A percentile compares a stretch with the other conserved stretches of the same genome.
phyloP scores from a whole-genome alignment of 2,329 filamentous ascomycete genomes.

The Microdochium nivale region DNA sequence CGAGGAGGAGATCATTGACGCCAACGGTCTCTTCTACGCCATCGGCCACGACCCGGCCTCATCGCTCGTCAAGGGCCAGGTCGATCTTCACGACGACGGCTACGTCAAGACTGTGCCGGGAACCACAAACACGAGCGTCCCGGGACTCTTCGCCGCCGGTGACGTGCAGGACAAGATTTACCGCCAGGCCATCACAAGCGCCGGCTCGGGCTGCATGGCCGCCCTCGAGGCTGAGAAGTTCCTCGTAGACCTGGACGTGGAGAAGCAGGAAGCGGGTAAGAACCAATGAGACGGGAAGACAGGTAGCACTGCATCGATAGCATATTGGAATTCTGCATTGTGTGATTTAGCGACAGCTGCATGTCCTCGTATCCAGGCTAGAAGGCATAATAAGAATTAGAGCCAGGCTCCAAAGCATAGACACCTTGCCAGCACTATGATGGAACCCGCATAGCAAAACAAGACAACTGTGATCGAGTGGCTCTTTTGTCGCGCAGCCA shows the following conservation, averaged over 20 bases:
- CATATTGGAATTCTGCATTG: too few species aligned
- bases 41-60: slow-evolving; percentile 95
- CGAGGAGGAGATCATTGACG: slow-evolving; percentile 72
- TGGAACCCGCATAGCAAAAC: too few species aligned
- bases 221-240: slow-evolving; percentile 94
- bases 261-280: slow-evolving; percentile 12
- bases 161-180: slow-evolving; percentile 99
- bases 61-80: slow-evolving; percentile 75
- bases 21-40: slow-evolving; percentile 93
- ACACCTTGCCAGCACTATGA: too few species aligned
- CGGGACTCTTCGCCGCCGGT: slow-evolving; percentile 91
- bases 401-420: not conserved
- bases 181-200: slow-evolving; percentile 94
- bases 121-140: slow-evolving; percentile 76
- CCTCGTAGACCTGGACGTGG: slow-evolving; percentile 65
- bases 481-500: not conserved
- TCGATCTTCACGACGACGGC: slow-evolving; percentile 81
- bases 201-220: slow-evolving; percentile 90
- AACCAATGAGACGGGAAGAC: not conserved
- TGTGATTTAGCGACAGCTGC: not conserved
- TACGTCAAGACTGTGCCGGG: slow-evolving; percentile 88
- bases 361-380: not conserved
- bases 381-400: not conserved
- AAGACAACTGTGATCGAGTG: too few species aligned
- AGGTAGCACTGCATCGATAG: not conserved